Evolutionary conservation across 1,284 basidiomycete genomes (phyloP).

Genomic region (Volvariella surrecta): DNA sequence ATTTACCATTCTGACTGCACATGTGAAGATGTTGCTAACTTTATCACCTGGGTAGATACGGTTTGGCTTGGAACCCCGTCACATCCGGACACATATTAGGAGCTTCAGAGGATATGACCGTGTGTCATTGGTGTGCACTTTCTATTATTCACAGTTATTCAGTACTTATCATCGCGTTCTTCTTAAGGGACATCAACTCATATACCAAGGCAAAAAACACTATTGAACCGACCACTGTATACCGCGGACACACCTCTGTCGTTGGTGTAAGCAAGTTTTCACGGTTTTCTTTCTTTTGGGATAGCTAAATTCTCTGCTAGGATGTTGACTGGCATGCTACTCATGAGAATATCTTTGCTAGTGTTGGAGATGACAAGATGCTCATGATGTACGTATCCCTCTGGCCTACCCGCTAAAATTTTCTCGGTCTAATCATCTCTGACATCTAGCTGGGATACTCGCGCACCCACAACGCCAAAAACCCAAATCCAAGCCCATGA

Average conservation of each 20-base stretch:
- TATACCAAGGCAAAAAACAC: conserved; percentile 78
- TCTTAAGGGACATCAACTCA: conserved; percentile 79
- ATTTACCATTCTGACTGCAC: too few species aligned
- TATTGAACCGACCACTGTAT: conserved; percentile 78
- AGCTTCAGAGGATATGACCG: conserved; percentile 92
- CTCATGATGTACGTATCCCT: conserved; percentile 68
- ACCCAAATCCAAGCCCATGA: conserved; percentile 82
- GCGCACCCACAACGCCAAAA: conserved; percentile 62
- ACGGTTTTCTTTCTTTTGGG: conserved; percentile 1
- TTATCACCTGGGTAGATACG: conserved; percentile 52
- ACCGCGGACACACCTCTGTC: conserved; percentile 82
- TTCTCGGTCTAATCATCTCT: conserved; percentile 3
- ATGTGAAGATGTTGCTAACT: conserved; percentile 10
- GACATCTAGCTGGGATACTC: conserved; percentile 86
- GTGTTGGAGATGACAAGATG: conserved; percentile 95
- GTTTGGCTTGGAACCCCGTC: conserved; percentile 85
- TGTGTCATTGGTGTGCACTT: conserved; percentile 82
- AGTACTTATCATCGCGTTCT: conserved; percentile 4
- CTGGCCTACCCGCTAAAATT: not conserved
- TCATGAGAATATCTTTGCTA: conserved; percentile 84
- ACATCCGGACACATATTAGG: conserved; percentile 84
- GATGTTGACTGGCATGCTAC: conserved; percentile 95
- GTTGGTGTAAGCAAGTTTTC: conserved; percentile 63
- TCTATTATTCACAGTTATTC: not conserved
- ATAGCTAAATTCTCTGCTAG: conserved; percentile 31